Evolutionary conservation across 164 flowering plant genomes (phyloP), one percentile per base, ranked within the genome.

Genomic region (Kingdonia uniflora): DNA sequence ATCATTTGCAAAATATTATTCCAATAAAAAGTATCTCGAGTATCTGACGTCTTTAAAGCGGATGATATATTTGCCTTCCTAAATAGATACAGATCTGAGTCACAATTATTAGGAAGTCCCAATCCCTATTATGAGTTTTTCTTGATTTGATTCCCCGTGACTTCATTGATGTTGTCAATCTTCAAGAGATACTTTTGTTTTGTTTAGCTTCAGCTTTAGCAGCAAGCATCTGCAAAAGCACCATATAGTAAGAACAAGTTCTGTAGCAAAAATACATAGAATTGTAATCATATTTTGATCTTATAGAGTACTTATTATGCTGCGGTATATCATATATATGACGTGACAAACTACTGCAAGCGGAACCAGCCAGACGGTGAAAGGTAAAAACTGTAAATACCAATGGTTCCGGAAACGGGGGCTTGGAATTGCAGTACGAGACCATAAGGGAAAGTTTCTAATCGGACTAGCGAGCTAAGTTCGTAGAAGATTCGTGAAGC

Each of bases 161-260:
- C 11, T 54, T 54, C 23, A 26, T 51, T 51, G 62, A 37, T 50
- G 14, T 24, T 17, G 33, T 20, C 59, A 81, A 40, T 65, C 50
- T 13, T 67, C 72, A 26, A 74, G 80, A 15, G 95, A 91, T 3
- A 81, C 91, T 59, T 81, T 69, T 48, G 80, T 81, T 55, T 67
- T 75, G 24, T 71, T 75, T 19, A 83, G 81, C 67, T 76, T 86
- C 91, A 0, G 88, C 95, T 84, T 78, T 78, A 71, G 76, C 59
- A 17, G 91, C 80, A 61, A 60, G 73, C 43, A 86, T 76, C 95
- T 85, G 50, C 19, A 10, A 46, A 41, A 52, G n/a, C 6, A 20
- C 21, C 24, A 19, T 22, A 20, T 12, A 6, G 29, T 21, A 21
- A 53, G 19, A 15, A 11, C 4, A 13, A n/a, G 20, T 41, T 19